Evolutionary conservation across 2,329 filamentous ascomycete species (phyloP), one percentile per base, ranked within the genome.

Genomic region (Penicillium digitatum): DNA sequence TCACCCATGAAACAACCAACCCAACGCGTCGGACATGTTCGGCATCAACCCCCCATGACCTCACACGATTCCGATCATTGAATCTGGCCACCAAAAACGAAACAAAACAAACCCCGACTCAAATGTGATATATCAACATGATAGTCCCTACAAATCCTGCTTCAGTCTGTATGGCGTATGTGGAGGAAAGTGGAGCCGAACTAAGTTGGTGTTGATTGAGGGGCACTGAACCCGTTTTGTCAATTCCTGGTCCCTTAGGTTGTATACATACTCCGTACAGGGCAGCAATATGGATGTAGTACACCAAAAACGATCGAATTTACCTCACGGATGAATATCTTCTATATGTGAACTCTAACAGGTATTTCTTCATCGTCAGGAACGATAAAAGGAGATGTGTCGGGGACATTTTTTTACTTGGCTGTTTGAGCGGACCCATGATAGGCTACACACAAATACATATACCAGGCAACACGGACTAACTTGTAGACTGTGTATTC

Each of bases 61-160:
- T 44, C 20, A 16, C 29, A 44, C 20, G 34, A 10, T 11, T 9
- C 26, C 18, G 31, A 45, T n/a, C 18, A 35, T 29, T 42, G 2
- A 31, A 24, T 44, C 27, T 46, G 18, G 31, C 24, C 24, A 39
- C 35, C 31, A 38, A 26, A 47, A 37, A 16, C 5, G 26, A 40
- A 14, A 31, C 4, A 24, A 26, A 7, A 10, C 4, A 38, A 38
- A 26, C 26, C 10, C 20, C 0, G 11, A 20, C 18, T 7, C 8
- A 27, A 53, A 54, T 54, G 44, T 54, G 51, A 48, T 26, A 20
- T 42, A 39, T 53, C 43, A 14, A 48, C 11, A 20, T 48, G 51
- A 52, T 40, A 40, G 35, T 40, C 32, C 26, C n/a, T 24, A 14
- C 12, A 22, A 37, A 29, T 39, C 29, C 46, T 29, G 12, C 24